Evolutionary conservation across 2,329 filamentous ascomycete genomes (phyloP), one percentile per base, ranked within the genome.

Genomic region (Intubia oerlemansii): DNA sequence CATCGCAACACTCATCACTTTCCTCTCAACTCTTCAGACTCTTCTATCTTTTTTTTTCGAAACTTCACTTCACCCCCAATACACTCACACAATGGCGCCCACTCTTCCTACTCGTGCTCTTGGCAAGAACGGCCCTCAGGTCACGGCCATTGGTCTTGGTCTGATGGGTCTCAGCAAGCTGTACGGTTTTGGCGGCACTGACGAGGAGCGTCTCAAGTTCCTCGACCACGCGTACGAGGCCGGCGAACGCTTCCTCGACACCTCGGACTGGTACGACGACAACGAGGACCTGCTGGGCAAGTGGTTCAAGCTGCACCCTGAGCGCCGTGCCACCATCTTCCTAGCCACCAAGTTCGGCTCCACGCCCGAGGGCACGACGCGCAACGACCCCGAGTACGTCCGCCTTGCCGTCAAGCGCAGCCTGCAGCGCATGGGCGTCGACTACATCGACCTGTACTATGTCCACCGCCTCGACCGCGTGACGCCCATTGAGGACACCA

Each of bases 361-460:
- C 36, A 27, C 26, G 4, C n/a, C 16, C 15, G 13, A 4, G 13
- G 16, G 43, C 46, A 2, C 10, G 4, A 48, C 51, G 39, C 40
- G 49, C 28, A 42, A 37, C 4, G 40, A 41, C 5, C 44, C 46
- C 1, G 44, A 41, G 12, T 38, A 49, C 33, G 45, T 36, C 24
- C 34, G 32, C 10, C 27, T 33, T 29, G 35, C 42, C 6, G 40
- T 36, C 16, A 45, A 45, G 16, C 35, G 32, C 12, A 56, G 50
- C 25, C 44, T 70, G 21, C 29, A 51, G 39, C 47, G 51, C 13
- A 44, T 73, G 3, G 56, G 58, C 0, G 53, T 60, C 1, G 48
- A 54, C 3, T 55, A 56, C 29, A 57, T 71, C 32, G 66, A 71
- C 38, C 49, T 71, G 15, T 56, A 57, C 38, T 62, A 64, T 39